Evolutionary conservation across 2,329 filamentous ascomycete species (phyloP).

Genomic region (Huntiella decipiens): DNA sequence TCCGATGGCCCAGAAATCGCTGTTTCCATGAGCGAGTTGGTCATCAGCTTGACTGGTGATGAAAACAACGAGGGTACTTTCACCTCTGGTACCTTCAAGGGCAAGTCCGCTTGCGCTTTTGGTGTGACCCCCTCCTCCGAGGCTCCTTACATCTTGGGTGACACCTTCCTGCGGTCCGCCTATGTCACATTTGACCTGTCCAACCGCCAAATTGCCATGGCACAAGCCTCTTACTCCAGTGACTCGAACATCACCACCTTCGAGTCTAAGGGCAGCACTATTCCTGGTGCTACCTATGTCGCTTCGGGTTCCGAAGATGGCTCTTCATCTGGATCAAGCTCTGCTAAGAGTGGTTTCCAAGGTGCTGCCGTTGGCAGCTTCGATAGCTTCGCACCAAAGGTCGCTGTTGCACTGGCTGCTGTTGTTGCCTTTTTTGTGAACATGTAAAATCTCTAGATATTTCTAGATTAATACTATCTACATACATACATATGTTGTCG

Average conservation of each 20-base stretch:
- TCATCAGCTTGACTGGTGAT: conserved; percentile 26
- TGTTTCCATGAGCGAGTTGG: conserved; percentile 35
- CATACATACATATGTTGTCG: background rate
- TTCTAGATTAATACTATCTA: background rate
- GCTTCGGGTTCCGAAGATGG: conserved; percentile 1
- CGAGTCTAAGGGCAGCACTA: conserved; percentile 27
- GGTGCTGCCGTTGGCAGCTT: background rate
- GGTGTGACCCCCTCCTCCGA: conserved; percentile 33
- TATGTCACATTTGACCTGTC: conserved; percentile 41
- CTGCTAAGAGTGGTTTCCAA: conserved; percentile 9
- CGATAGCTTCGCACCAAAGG: background rate
- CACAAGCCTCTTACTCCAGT: conserved; percentile 36
- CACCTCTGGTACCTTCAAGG: conserved; percentile 22
- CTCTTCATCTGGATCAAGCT: background rate
- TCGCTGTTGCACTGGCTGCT: background rate
- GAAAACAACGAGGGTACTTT: conserved; percentile 14
- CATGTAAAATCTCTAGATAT: background rate
- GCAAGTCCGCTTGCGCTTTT: conserved; percentile 31
- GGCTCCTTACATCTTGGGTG: conserved; percentile 30
- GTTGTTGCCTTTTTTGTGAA: background rate
- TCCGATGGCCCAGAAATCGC: conserved; percentile 29
- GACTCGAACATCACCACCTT: conserved; percentile 31
- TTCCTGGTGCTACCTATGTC: conserved; percentile 19
- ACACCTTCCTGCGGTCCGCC: conserved; percentile 39
- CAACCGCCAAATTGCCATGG: conserved; percentile 37